Percentiles rank a stretch among this genome's conserved stretches.
phyloP scores from a whole-genome alignment of 2,329 filamentous ascomycete genomes.

The Pseudogymnoascus pannorum region DNA sequence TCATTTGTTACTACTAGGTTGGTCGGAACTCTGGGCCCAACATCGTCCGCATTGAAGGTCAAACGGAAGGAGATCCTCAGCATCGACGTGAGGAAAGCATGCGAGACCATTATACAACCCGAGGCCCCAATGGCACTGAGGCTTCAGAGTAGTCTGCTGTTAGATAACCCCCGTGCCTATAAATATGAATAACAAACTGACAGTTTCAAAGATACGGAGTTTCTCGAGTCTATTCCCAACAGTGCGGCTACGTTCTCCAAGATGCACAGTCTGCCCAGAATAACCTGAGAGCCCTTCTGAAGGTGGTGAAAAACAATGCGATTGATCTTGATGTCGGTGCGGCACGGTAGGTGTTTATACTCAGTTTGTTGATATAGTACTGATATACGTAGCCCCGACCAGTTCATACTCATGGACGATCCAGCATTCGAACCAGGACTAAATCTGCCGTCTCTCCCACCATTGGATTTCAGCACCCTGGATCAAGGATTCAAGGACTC shows the following conservation, averaged over 20 bases:
- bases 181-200: conserved; percentile 10
- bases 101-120: conserved; percentile 77
- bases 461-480: conserved; percentile 43
- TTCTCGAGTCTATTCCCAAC: conserved; percentile 76
- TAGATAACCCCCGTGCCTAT: conserved; percentile 25
- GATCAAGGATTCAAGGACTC: conserved; percentile 27
- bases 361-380: background rate
- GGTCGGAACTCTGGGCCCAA: conserved; percentile 77
- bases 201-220: conserved; percentile 56
- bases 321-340: conserved; percentile 66
- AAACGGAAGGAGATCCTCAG: conserved; percentile 80
- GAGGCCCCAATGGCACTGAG: conserved; percentile 83
- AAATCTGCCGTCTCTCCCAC: conserved; percentile 47
- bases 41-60: conserved; percentile 63
- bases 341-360: conserved; percentile 49
- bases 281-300: conserved; percentile 63
- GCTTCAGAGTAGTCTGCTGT: conserved; percentile 82
- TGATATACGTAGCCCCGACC: conserved; percentile 52
- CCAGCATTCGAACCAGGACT: conserved; percentile 68
- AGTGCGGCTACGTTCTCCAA: conserved; percentile 76
- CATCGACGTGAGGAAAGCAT: conserved; percentile 81
- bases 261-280: conserved; percentile 71
- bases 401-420: conserved; percentile 75
- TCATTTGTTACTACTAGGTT: conserved; percentile 51
- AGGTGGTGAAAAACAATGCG: conserved; percentile 47